Evolutionary conservation across 495 filamentous ascomycete species (phyloP).

Genomic region (Penicillium subrubescens): DNA sequence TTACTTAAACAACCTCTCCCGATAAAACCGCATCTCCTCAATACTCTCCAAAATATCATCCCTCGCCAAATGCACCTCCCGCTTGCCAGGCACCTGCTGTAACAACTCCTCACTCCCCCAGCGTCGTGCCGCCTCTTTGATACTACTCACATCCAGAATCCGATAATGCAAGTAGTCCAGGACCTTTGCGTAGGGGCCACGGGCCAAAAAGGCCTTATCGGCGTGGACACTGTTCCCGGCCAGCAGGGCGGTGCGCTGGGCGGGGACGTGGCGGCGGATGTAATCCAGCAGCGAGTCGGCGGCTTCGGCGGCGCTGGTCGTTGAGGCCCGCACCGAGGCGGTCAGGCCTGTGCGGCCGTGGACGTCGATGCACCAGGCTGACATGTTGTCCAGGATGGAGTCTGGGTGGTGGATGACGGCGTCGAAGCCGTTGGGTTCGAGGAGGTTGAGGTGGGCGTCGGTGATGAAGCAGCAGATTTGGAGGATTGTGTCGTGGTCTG

Average conservation of each 20-base stretch:
- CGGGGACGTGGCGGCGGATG: constrained; percentile 68
- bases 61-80: constrained; percentile 75
- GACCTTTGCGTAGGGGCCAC: constrained; percentile 70
- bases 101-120: constrained; percentile 71
- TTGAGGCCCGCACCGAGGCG: constrained; percentile 71
- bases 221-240: constrained; percentile 93
- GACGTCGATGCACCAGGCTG: constrained; percentile 65
- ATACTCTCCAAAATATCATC: constrained; percentile 96
- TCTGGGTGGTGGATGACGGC: constrained; percentile 75
- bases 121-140: constrained; percentile 84
- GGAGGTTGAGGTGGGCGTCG: constrained; percentile 69
- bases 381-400: constrained; percentile 74
- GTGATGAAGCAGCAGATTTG: constrained; percentile 95
- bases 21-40: constrained; percentile 83
- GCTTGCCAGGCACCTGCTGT: constrained; percentile 66
- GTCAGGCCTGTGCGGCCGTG: constrained; percentile 77
- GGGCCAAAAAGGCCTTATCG: constrained; percentile 79
- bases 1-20: constrained; percentile 35
- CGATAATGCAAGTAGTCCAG: constrained; percentile 82
- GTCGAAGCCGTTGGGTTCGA: constrained; percentile 80
- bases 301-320: constrained; percentile 69
- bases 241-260: constrained; percentile 65
- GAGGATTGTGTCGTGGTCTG: constrained; percentile 78
- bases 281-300: constrained; percentile 75
- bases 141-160: constrained; percentile 84